Evolutionary conservation across 2,329 filamentous ascomycete genomes (phyloP).

Genomic region (Colletotrichum endophyticum): DNA sequence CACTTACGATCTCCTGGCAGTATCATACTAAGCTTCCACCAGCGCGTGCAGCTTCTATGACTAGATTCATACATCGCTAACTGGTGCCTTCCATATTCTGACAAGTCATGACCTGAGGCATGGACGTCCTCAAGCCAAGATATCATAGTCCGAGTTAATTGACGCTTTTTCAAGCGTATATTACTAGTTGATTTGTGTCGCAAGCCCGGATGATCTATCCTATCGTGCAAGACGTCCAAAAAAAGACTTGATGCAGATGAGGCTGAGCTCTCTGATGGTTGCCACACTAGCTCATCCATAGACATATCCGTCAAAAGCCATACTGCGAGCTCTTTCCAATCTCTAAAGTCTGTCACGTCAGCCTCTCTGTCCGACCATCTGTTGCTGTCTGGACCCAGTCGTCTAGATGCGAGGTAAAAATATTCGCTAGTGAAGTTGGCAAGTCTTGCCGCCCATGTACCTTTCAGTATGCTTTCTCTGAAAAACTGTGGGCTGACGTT

Average conservation of each 20-base stretch:
- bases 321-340: background rate
- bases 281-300: background rate
- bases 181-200: background rate
- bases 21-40: background rate
- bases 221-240: no score
- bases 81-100: background rate
- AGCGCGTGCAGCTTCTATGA: rapidly evolving
- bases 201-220: no score
- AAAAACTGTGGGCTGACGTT: background rate
- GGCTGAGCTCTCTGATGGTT: background rate
- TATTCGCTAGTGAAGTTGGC: background rate
- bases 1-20: rapidly evolving
- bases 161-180: background rate
- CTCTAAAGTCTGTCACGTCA: background rate
- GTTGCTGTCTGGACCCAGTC: no score
- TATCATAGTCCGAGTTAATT: rapidly evolving
- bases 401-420: background rate
- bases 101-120: background rate
- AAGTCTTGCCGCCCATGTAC: rapidly evolving
- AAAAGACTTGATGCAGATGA: background rate
- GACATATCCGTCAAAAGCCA: background rate
- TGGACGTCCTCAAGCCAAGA: background rate
- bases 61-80: background rate
- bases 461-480: background rate
- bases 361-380: no score